Conservation (phyloP, 176 grass and related monocot species). For the Aegilops bicornis region DNA sequence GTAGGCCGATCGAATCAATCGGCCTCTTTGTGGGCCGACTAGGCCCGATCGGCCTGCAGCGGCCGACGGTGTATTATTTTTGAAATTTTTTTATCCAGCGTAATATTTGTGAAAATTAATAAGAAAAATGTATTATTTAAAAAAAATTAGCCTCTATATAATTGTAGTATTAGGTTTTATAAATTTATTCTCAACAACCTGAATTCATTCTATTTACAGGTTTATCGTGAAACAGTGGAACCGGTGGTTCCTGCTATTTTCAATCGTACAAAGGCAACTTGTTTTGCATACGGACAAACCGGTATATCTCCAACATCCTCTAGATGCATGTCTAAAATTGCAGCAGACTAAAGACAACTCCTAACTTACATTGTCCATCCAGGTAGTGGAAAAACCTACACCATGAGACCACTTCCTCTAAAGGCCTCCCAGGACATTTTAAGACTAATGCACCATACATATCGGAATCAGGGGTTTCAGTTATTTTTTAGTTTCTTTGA, state of each 20-base stretch:
- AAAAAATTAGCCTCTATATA: too few relatives aligned
- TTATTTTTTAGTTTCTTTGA: constrained; percentile 99
- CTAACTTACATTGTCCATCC: constrained; percentile 34
- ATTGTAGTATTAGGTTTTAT: constrained; percentile 13
- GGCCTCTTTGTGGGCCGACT: too few relatives aligned
- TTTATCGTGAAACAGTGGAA: constrained; percentile 96
- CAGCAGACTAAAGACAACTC: background rate
- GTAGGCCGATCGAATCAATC: too few relatives aligned
- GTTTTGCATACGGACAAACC: constrained; percentile 99
- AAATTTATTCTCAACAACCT: constrained; percentile 2
- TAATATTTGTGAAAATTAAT: too few relatives aligned
- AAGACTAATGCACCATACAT: constrained; percentile 89
- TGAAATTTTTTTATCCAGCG: too few relatives aligned
- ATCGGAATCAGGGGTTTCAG: constrained; percentile 91
- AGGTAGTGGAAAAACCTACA: constrained; percentile 99
- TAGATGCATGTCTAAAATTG: constrained; percentile 15
- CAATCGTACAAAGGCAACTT: constrained; percentile 93
- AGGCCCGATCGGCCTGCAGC: too few relatives aligned
- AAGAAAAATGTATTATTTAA: too few relatives aligned
- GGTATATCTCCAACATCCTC: constrained; percentile 40
- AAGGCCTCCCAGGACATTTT: constrained; percentile 98
- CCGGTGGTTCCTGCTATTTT: constrained; percentile 97
- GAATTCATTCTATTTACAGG: constrained; percentile 49
- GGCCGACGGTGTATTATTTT: too few relatives aligned
- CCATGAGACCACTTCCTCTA: constrained; percentile 91